Evolutionary conservation across 2,329 filamentous ascomycete genomes (phyloP).

Genomic region (Aureobasidium sp.): DNA sequence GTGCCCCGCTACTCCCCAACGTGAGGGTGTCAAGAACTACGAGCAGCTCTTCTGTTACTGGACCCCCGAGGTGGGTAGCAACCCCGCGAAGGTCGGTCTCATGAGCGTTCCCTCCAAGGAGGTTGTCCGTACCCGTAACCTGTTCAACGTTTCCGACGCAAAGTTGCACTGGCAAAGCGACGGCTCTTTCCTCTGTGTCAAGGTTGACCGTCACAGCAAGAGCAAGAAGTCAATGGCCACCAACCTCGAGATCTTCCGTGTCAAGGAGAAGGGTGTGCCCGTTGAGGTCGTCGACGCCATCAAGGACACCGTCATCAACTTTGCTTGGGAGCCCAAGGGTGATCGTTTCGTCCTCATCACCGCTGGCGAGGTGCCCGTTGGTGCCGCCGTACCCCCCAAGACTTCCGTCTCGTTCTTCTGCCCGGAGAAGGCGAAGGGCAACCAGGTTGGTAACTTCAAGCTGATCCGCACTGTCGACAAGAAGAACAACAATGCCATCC

Average conservation of each 20-base stretch:
- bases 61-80: conserved; percentile 97
- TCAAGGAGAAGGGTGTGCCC: conserved; percentile 94
- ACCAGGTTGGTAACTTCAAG: conserved; percentile 84
- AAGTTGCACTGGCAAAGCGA: conserved; percentile 99
- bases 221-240: conserved; percentile 97
- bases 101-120: conserved; percentile 97
- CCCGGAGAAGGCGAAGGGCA: conserved; percentile 84
- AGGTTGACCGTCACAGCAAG: conserved; percentile 97
- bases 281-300: conserved; percentile 96
- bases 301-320: conserved; percentile 99
- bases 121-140: conserved; percentile 84
- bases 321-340: conserved; percentile 97
- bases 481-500: conserved; percentile 99
- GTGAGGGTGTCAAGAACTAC: conserved; percentile 80
- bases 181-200: conserved; percentile 88
- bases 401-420: conserved; percentile 94
- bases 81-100: conserved; percentile 90
- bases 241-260: conserved; percentile 95
- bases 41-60: conserved; percentile 98
- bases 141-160: conserved; percentile 95
- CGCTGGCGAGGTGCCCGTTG: conserved; percentile 70
- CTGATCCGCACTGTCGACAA: conserved; percentile 91
- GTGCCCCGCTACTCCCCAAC: conserved; percentile 73
- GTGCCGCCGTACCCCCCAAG: conserved; percentile 80
- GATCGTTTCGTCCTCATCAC: conserved; percentile 97